Base-by-base conservation (phyloP, 306 rosid genomes). In the Crataegus laevigata region DNA sequence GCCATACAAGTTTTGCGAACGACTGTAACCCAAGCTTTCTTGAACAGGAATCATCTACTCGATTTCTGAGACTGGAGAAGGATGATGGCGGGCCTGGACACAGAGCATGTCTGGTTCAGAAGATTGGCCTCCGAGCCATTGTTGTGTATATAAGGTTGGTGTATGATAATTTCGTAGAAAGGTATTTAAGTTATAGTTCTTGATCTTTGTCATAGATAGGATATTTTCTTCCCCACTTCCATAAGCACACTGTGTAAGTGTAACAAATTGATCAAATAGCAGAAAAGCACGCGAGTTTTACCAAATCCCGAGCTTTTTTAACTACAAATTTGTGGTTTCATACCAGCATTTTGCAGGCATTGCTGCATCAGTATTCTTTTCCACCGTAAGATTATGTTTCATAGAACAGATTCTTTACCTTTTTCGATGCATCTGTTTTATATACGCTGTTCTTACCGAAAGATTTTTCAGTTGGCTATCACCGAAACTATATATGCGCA, bases 121-220 rank as follows among this genome's bases (percentile, higher is more conserved):
- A 76, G 74, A 63, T 59, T 75, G 84, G 82, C 75, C 52, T 25
- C 19, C 64, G 69, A 83, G 71, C 82, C 87, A 64, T 67, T 79
- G 78, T 82, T 75, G 76, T 91, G 94, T 89, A 91, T 82, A 91
- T 83, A 89, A 82, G 80, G 75, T 74, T 81, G 86, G 52, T 79
- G 84, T 83, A 73, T 80, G 77, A 77, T 77, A 76, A 76, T 83
- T 79, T 77, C 84, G 85, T 86, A 89, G 86, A 85, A 71, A 72
- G 54, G 75, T 79, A 77, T 78, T 75, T 68, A 71, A 68, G 69
- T 60, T 80, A 64, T 77, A 64, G 61, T 78, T 85, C 30, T 77
- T 72, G 54, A 68, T 75, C 79, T 77, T 47, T 78, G n/a, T 29
- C 59, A 43, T 73, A 28, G 77, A 61, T 61, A 73, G 69, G 19